Evolutionary conservation across 1,284 basidiomycete species (phyloP).

Genomic region (Ustilago shanxiensis): DNA sequence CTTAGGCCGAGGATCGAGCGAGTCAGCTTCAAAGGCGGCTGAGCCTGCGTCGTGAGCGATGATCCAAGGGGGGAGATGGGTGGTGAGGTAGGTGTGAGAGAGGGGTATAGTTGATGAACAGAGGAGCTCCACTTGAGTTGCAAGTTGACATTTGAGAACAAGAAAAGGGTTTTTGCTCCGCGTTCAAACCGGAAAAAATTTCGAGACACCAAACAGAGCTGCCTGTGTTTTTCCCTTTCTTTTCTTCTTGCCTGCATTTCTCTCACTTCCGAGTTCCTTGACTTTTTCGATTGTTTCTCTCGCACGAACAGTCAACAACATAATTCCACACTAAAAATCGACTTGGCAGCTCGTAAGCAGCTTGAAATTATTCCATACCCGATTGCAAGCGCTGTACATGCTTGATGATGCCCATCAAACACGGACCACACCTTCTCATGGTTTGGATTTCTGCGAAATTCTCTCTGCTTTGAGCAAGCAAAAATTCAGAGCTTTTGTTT

Average conservation of each 20-base stretch:
- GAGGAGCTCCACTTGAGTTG: neutral
- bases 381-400: neutral
- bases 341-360: neutral
- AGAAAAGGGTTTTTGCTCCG: neutral
- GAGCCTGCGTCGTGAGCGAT: too few relatives aligned
- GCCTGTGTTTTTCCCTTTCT: too few relatives aligned
- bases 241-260: neutral
- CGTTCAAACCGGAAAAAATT: slow-evolving; percentile 15
- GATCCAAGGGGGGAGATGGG: too few relatives aligned
- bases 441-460: neutral
- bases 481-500: neutral
- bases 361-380: neutral
- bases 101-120: neutral
- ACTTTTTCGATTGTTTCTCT: neutral
- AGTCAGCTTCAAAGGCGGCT: neutral
- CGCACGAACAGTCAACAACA: too few relatives aligned
- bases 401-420: too few relatives aligned
- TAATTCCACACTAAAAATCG: too few relatives aligned
- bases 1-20: neutral
- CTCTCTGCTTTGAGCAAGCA: neutral
- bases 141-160: too few relatives aligned
- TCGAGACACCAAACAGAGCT: slow-evolving; percentile 1
- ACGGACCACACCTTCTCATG: neutral
- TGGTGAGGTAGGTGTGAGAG: too few relatives aligned
- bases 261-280: slow-evolving; percentile 19